phyloP scores from a whole-genome alignment of 768 basidiomycete genomes.

The Strobilomyces confusus region DNA sequence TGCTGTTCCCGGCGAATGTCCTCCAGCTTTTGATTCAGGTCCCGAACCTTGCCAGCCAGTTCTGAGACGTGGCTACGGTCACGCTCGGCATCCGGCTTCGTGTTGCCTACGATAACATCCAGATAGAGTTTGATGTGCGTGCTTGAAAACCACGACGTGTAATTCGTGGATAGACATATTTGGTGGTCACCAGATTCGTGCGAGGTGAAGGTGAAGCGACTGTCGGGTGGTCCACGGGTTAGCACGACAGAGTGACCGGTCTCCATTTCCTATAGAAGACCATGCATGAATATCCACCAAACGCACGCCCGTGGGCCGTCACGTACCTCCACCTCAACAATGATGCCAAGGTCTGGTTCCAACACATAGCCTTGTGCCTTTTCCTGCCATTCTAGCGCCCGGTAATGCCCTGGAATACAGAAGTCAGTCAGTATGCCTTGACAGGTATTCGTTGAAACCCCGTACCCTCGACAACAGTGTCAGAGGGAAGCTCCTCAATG shows the following conservation, averaged over 20 bases:
- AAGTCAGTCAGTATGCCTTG: background rate
- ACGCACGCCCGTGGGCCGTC: background rate
- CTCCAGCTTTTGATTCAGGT: conserved; percentile 90
- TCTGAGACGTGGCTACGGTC: conserved; percentile 84
- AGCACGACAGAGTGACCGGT: conserved; percentile 78
- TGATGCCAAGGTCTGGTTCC: conserved; percentile 79
- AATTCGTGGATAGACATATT: conserved; percentile 93
- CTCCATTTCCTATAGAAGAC: conserved; percentile 68
- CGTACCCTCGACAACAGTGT: conserved; percentile 93
- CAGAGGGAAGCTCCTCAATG: conserved; percentile 90
- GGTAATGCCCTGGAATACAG: conserved; percentile 74
- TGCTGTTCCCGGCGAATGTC: conserved; percentile 94
- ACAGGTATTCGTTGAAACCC: conserved; percentile 1
- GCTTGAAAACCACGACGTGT: conserved; percentile 81
- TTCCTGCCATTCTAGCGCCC: conserved; percentile 89
- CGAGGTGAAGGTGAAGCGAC: conserved; percentile 96
- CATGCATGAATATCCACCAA: background rate
- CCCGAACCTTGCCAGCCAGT: conserved; percentile 78
- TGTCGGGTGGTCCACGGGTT: conserved; percentile 86
- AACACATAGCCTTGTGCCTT: conserved; percentile 57
- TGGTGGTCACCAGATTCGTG: conserved; percentile 96
- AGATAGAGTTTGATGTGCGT: conserved; percentile 93
- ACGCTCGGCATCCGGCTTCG: conserved; percentile 81
- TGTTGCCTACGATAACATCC: conserved; percentile 87
- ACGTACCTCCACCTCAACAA: conserved; percentile 87